Evolutionary conservation across 2,329 filamentous ascomycete genomes (phyloP), one percentile per base, ranked within the genome.

Genomic region (Penicillium corylophilum): DNA sequence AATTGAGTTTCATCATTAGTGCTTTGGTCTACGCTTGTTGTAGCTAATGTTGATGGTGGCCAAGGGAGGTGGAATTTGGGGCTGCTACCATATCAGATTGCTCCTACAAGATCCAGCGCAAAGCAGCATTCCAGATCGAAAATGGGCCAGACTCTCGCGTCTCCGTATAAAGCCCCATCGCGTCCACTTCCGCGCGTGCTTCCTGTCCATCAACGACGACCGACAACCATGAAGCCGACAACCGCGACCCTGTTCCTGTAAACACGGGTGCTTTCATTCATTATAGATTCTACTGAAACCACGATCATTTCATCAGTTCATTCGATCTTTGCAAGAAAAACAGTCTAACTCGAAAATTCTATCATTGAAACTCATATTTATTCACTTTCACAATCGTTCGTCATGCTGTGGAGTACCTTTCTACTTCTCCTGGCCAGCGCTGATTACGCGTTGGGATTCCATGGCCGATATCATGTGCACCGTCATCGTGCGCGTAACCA

Each of bases 391-490:
- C 3, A 51, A 51, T 45, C 45, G 10, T 28, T 44, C 15, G 16
- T 41, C 20, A 24, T 41, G 39, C 59, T 38, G 16, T 38, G 35
- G 35, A 38, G 18, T 31, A 39, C 64, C 3, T 16, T 40, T 48
- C 36, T 64, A 57, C 47, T 70, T 41, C 45, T 66, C 43, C 48
- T 61, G 24, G 56, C 63, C 31, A 50, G 64, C 48, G 62, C 64
- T 46, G 55, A 62, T 44, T 55, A 61, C 39, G 62, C 59, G 61
- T 60, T 52, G 59, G 64, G 45, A 36, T 56, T 12, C 55, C 61
- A 48, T 38, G 35, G 35, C 48, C 63, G 50, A 62, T 63, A 52
- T 46, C 63, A 61, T 45, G 44, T 53, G 9, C 67, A 69, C 48
- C 63, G 58, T 48, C 62, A 62, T n/a, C 67, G 64, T 50, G 45